These are phyloP conservation scores for Paspalum vaginatum DNA, from an alignment of 176 grass and related monocot genomes.

Conservation along the genomic window DNA sequence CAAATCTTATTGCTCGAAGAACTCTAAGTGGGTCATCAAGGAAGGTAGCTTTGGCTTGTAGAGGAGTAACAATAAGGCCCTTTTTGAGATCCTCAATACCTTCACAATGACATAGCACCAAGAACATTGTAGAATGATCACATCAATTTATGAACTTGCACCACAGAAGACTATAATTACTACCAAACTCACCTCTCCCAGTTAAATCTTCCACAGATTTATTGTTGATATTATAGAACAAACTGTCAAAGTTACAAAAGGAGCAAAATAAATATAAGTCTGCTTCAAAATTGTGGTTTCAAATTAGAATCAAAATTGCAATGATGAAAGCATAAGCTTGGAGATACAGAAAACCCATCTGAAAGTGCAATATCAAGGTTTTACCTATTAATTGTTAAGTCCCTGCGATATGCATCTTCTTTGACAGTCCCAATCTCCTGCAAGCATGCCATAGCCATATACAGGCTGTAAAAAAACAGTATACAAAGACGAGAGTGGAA, in stretches of 20 bases:
- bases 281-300: background rate
- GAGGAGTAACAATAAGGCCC: constrained; percentile 83
- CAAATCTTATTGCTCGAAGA: constrained; percentile 98
- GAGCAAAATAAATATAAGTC: background rate
- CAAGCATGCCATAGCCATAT: constrained; percentile 18
- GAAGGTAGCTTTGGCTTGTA: constrained; percentile 89
- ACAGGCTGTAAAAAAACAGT: constrained; percentile 1
- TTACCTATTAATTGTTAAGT: constrained; percentile 98
- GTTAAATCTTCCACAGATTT: constrained; percentile 89
- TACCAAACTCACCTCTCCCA: constrained; percentile 63
- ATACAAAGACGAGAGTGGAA: background rate
- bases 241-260: constrained; percentile 43
- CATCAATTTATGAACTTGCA: constrained; percentile 22
- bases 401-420: constrained; percentile 92
- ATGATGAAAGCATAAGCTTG: background rate
- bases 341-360: background rate
- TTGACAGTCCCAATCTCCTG: constrained; percentile 88
- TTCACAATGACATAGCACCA: constrained; percentile 48
- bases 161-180: background rate
- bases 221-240: constrained; percentile 96
- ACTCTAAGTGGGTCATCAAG: constrained; percentile 96
- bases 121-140: constrained; percentile 14
- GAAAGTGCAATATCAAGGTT: constrained; percentile 5
- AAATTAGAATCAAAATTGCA: constrained; percentile 21
- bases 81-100: constrained; percentile 75